Base-by-base conservation (phyloP, 352 stramenopile genomes). In the Pythium phragmiticola region DNA sequence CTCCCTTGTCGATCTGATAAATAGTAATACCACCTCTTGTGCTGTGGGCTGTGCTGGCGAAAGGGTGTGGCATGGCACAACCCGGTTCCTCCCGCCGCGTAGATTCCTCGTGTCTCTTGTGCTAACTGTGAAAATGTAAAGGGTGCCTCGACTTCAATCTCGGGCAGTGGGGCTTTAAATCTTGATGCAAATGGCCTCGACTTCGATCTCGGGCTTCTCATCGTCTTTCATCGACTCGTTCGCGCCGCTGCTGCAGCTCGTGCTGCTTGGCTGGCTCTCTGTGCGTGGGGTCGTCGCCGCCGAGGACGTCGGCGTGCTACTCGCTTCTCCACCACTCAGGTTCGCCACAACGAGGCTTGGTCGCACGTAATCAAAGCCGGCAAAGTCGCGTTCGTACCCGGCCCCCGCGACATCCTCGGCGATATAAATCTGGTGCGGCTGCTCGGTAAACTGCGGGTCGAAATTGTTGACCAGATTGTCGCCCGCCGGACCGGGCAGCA, bases 391-490 rank as follows among this genome's bases (percentile, higher is more conserved):
- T 36, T 89, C 82, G 66, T 90, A 87, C 36, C 78, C 81, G 14
- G 4, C 16, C 8, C 75, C 82, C 19, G 74, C 72, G 28, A 89
- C 64, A 37, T 90, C 84, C 12, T 89, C 77, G 0, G 81, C 77
- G 13, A 88, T 79, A 69, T 93, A 89, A 26, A 95, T 87, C 39
- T 87, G 67, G 58, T 95, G 87, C 37, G 87, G 82, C 60, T 93
- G 83, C 47, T 90, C 82, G 0, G 87, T 95, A 62, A 93, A 95
- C 41, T 94, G 84, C 33, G 80, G 77, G 45, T 96, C 87, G 57
- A 96, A 96, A 65, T 96, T 96, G 65, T 76, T 85, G 21, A 94
- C 85, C 9, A 90, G 65, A 57, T 79, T 78, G 4, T 94, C 83
- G 26, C 84, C 84, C 14, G 84, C 69, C 7, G 79, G 76, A 4